Base-by-base conservation (phyloP, 305 asterid genomes). In the Fraxinus velutina region DNA sequence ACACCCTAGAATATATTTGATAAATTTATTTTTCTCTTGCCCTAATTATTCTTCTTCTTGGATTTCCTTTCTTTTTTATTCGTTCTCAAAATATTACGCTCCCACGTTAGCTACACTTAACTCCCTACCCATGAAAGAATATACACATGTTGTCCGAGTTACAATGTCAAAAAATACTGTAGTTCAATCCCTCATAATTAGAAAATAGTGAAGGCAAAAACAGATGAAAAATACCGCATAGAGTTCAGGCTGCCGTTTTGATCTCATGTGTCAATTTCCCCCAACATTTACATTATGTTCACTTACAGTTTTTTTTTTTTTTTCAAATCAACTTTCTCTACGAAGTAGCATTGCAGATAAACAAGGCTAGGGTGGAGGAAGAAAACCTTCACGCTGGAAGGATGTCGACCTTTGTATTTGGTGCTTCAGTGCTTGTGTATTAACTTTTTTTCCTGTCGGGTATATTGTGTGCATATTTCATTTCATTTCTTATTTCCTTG, bases 331-430 rank as follows among this genome's bases (percentile, higher is more conserved):
- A 9, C 21, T 60, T 80, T 57, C 32, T 44, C 33, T 8, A 73
- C 15, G 57, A 13, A 47, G 55, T 13, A 76, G 50, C 42, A 34
- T 21, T 39, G 42, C 76, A 81, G 73, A 71, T 21, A 71, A 47
- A 60, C n/a, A 55, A 79, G 39, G 21, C 27, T 19, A 32, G 9
- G 32, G 15, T 33, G 33, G 32, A 0, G 70, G 27, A 52, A 44
- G 29, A 75, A 52, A 52, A 52, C 64, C 60, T 66, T 64, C 44
- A 84, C 75, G 47, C 44, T 66, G 75, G 72, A 76, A 55, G 78
- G 76, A 77, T 68, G 74, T 83, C 1, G 34, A 34, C 52, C 47
- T 77, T 60, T 21, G n/a, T 6, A 60, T 21, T 60, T 60, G 71
- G 32, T 60, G 71, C 71, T 21, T 8, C 24, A 55, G 66, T 55